Conservation (phyloP, 2,329 filamentous ascomycete species). For the Tolypocladium amazonense region DNA sequence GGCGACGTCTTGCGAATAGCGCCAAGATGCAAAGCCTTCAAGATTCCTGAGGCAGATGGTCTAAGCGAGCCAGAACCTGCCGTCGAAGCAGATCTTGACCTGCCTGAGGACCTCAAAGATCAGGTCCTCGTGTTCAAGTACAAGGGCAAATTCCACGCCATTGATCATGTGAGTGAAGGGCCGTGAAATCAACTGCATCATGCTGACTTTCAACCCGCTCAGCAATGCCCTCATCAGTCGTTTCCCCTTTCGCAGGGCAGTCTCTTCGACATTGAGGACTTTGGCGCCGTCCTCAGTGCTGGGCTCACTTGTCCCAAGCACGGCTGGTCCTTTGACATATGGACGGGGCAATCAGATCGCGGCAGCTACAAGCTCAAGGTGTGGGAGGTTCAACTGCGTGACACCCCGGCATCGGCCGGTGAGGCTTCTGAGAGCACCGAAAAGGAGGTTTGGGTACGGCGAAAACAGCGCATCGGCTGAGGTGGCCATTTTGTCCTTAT, state of each 20-base stretch:
- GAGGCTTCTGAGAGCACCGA: conserved; percentile 3
- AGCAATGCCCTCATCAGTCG: conserved; percentile 59
- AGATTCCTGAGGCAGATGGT: conserved; percentile 29
- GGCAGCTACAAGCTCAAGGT: conserved; percentile 49
- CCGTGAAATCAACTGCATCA: background rate
- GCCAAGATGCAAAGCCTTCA: conserved; percentile 48
- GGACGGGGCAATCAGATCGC: conserved; percentile 50
- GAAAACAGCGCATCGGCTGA: conserved; percentile 27
- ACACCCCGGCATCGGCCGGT: background rate
- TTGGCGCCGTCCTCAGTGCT: conserved; percentile 50
- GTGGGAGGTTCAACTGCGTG: conserved; percentile 52
- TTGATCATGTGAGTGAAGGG: conserved; percentile 52
- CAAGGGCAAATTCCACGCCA: conserved; percentile 51
- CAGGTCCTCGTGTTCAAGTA: conserved; percentile 59
- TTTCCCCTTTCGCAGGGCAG: conserved; percentile 53
- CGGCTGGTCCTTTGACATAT: conserved; percentile 60
- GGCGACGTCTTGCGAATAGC: conserved; percentile 25
- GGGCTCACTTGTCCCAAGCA: conserved; percentile 60
- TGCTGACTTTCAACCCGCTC: background rate
- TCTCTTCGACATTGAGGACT: conserved; percentile 64
- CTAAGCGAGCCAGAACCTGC: conserved; percentile 25
- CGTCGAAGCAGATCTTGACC: conserved; percentile 19
- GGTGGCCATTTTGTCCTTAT: background rate
- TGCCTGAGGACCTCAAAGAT: conserved; percentile 32
- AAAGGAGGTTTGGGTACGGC: conserved; percentile 32